These are phyloP conservation scores for Thermoascus crustaceus DNA, from an alignment of 2,329 filamentous ascomycete genomes.

Conservation along the genomic window DNA sequence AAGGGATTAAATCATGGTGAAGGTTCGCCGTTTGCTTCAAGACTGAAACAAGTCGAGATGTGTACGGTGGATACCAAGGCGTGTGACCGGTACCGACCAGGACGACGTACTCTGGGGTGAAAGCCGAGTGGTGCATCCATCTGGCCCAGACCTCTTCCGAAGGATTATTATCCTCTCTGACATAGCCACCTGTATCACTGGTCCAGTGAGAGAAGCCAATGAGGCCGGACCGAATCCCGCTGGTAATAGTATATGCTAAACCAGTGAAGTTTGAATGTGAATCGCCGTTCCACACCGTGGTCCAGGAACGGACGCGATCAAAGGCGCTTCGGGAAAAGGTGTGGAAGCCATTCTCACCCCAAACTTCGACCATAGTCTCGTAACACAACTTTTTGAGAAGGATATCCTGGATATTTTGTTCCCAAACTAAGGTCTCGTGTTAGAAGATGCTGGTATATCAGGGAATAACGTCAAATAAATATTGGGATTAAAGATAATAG, in stretches of 20 bases:
- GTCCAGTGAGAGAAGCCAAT: constrained; percentile 4
- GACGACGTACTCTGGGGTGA: constrained; percentile 1
- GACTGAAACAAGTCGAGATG: not conserved
- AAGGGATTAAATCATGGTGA: constrained; percentile 1
- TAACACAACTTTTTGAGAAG: constrained; percentile 1
- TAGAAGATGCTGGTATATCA: no score
- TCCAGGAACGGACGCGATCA: not conserved
- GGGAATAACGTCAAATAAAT: no score
- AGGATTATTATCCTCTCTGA: not conserved
- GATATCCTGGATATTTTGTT: constrained; percentile 27
- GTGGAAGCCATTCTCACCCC: constrained; percentile 1
- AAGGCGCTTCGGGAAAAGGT: constrained; percentile 1
- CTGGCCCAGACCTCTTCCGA: not conserved
- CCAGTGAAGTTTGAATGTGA: not conserved
- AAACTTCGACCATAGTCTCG: constrained; percentile 1
- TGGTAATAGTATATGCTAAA: not conserved
- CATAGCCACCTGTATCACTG: constrained; percentile 1
- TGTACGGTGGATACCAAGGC: constrained; percentile 1
- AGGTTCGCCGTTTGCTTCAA: constrained; percentile 2
- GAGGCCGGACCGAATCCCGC: not conserved
- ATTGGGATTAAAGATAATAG: no score
- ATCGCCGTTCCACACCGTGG: constrained; percentile 1
- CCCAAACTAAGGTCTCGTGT: constrained; percentile 10
- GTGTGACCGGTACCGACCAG: not conserved
- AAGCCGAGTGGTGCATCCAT: constrained; percentile 2